Evolutionary conservation across 805 yeast genomes (phyloP).

Genomic region (Teunomyces tritomae): DNA sequence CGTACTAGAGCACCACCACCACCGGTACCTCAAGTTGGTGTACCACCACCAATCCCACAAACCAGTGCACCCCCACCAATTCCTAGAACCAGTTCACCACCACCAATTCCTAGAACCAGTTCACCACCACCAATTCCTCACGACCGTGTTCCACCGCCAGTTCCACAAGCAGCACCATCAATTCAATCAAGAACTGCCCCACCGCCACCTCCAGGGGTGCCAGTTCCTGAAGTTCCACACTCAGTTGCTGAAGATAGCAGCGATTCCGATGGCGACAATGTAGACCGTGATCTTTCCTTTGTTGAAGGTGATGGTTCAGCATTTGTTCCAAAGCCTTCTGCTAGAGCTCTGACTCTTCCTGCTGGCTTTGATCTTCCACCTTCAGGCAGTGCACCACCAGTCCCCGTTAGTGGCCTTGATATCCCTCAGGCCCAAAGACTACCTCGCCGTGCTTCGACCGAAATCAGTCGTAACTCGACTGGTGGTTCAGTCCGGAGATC

Average conservation of each 20-base stretch:
- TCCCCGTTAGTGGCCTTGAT: conserved; percentile 4
- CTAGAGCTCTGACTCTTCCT: conserved; percentile 12
- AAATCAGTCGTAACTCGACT: conserved; percentile 8
- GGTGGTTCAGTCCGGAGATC: conserved; percentile 10
- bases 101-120: not conserved
- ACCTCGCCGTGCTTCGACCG: conserved; percentile 14
- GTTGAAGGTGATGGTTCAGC: conserved; percentile 27
- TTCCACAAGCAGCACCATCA: conserved; percentile 16
- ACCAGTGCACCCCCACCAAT: conserved; percentile 3
- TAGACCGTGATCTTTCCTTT: conserved; percentile 11
- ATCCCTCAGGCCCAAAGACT: not conserved
- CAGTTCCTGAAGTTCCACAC: conserved; percentile 4
- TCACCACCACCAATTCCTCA: conserved; percentile 3
- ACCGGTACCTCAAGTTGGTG: conserved; percentile 11
- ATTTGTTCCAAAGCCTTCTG: conserved; percentile 13
- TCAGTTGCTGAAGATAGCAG: conserved; percentile 5
- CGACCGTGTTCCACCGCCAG: conserved; percentile 10
- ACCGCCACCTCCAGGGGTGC: conserved; percentile 8
- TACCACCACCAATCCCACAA: conserved; percentile 8
- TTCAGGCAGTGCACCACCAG: conserved; percentile 10
- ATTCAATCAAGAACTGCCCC: conserved; percentile 7
- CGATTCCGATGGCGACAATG: conserved; percentile 9
- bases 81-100: not conserved
- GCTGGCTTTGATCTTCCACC: conserved; percentile 15
- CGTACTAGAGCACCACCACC: conserved; percentile 14